Percentiles rank a stretch among this genome's conserved stretches.
Conservation (phyloP, 768 basidiomycete genomes). For the Rubroboletus satanas region DNA sequence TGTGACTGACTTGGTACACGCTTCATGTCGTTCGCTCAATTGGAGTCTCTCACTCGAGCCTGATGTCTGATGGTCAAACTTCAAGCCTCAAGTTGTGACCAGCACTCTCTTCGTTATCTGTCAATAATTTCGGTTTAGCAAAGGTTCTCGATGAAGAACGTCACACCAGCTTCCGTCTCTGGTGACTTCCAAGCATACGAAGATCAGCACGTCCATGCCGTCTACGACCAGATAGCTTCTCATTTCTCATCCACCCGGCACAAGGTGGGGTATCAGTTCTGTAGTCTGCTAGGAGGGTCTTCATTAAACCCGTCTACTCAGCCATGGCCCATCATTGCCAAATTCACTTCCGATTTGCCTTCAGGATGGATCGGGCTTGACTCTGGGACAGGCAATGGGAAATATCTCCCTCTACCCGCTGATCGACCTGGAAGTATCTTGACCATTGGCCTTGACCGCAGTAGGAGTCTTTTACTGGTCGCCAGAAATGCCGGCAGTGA, state of each 20-base stretch:
- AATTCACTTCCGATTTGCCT: slow-evolving; percentile 68
- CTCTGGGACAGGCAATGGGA: slow-evolving; percentile 95
- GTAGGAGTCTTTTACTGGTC: slow-evolving; percentile 70
- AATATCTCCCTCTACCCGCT: slow-evolving; percentile 79
- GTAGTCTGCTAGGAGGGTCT: background rate
- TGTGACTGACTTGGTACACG: slow-evolving; percentile 22
- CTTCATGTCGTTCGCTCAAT: slow-evolving; percentile 2
- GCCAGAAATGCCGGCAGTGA: slow-evolving; percentile 60
- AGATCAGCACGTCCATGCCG: slow-evolving; percentile 67
- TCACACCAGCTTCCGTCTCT: slow-evolving; percentile 40
- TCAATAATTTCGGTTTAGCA: background rate
- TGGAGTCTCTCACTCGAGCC: background rate
- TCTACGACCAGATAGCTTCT: slow-evolving; percentile 81
- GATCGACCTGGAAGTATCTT: slow-evolving; percentile 58
- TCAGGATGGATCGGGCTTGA: slow-evolving; percentile 86
- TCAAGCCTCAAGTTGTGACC: background rate
- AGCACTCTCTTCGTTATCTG: background rate
- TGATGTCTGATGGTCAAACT: background rate
- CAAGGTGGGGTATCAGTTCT: slow-evolving; percentile 47
- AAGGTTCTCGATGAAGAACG: slow-evolving; percentile 21
- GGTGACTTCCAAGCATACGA: slow-evolving; percentile 62
- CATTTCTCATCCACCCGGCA: slow-evolving; percentile 91
- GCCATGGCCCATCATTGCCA: slow-evolving; percentile 88
- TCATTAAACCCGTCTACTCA: slow-evolving; percentile 26
- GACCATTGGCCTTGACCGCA: slow-evolving; percentile 85